phyloP scores from a whole-genome alignment of 1,139 yeast genomes.

The Kluyveromyces sp. region DNA sequence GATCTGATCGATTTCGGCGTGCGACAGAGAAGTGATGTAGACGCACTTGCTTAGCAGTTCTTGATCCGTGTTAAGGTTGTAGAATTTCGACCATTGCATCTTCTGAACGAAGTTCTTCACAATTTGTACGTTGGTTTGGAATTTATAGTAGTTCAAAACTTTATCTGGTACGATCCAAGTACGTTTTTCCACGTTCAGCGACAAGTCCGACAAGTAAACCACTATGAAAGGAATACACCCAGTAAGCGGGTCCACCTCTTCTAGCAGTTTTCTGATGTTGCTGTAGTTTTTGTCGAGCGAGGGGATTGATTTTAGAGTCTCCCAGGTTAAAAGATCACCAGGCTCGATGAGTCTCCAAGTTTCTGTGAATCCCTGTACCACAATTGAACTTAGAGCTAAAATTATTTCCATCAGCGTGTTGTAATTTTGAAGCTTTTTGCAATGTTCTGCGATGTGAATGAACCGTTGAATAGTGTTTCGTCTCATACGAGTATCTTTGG shows the following conservation, averaged over 20 bases:
- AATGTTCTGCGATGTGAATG: slow-evolving; percentile 76
- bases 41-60: slow-evolving; percentile 76
- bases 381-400: slow-evolving; percentile 71
- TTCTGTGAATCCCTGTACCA: slow-evolving; percentile 51
- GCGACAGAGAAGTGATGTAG: slow-evolving; percentile 69
- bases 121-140: slow-evolving; percentile 68
- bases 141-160: slow-evolving; percentile 69
- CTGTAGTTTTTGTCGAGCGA: slow-evolving; percentile 62
- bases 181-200: slow-evolving; percentile 65
- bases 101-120: slow-evolving; percentile 75
- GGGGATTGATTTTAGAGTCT: slow-evolving; percentile 57
- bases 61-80: slow-evolving; percentile 42
- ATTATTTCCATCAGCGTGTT: slow-evolving; percentile 84
- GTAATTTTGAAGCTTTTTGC: slow-evolving; percentile 67
- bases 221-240: slow-evolving; percentile 93
- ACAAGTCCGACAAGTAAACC: slow-evolving; percentile 73
- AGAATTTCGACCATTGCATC: slow-evolving; percentile 77
- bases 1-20: slow-evolving; percentile 49
- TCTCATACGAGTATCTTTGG: slow-evolving; percentile 52
- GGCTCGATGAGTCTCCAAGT: slow-evolving; percentile 65
- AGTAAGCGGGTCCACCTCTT: slow-evolving; percentile 53
- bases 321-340: slow-evolving; percentile 53
- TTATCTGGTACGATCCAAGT: slow-evolving; percentile 35
- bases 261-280: slow-evolving; percentile 56
- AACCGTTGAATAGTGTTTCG: slow-evolving; percentile 67